Evolutionary conservation across 139 green algal genomes (phyloP), one percentile per base, ranked within the genome.

Genomic region (Trebouxia sp.): DNA sequence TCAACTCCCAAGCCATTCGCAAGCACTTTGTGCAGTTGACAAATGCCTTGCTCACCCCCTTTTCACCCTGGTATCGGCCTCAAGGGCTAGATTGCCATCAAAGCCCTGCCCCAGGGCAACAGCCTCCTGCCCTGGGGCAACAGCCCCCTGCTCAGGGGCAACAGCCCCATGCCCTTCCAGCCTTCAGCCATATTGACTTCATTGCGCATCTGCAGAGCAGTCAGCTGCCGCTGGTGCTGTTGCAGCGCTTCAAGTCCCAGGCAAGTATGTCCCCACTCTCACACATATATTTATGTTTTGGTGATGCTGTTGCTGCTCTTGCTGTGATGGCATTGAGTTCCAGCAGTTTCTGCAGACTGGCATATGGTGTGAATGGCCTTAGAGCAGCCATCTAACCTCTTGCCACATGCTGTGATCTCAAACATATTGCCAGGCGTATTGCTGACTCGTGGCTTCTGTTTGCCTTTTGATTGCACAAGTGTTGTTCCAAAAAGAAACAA

Each of bases 1-100:
- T 90, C 62, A 97, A 96, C 89, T 92, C 83, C 45, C 78, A 86
- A 12, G 76, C 86, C 41, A 78, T 97, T 62, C 85, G 91, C n/a
- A 79, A 83, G 3, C 94, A 98, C 85, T 97, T 97, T 82, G 58
- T 80, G 26, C 88, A 97, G 79, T 85, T 97, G 10, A 98, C 93
- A 3, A 37, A 43, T 24, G 92, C 92, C 1, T 85, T 97, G 67
- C 88, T 97, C 30, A 81, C 78, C 32, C 94, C 94, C 20, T 94
- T 98, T 65, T 67, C 74, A 3, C 84, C 86, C 15, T 97, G 92
- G 88, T 89, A 92, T 50, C 72, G 86, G 55, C 87, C 91, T 12
- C 35, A 66, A 14, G 51, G 69, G 35, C 89, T 88, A n/a, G n/a
- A n/a, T n/a, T n/a, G n/a, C 30, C 83, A 84, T 45, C 79, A 55